Evolutionary conservation across 2,329 filamentous ascomycete species (phyloP), one percentile per base, ranked within the genome.

Genomic region (Colletotrichum cuscutae): DNA sequence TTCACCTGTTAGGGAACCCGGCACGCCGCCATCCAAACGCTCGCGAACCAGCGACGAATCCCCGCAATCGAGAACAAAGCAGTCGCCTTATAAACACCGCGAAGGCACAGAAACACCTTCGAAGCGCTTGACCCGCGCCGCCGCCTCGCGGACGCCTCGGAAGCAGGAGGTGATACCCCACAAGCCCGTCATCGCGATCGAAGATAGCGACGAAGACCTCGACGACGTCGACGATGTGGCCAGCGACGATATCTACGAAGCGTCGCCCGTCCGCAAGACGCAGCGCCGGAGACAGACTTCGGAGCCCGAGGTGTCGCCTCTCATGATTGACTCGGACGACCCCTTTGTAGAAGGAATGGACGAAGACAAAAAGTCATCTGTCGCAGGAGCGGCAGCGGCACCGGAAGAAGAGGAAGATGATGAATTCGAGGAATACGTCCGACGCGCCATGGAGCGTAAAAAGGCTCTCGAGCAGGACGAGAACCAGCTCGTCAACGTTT

Each of bases 381-480:
- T 8, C 15, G 42, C 42, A 46, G 37, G 28, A 30, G 28, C 28
- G 28, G 30, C 6, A 49, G 37, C 42, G 19, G 59, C 30, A 8
- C 57, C 35, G 49, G 74, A 76, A n/a, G 75, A 76, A 1, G 77
- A 78, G 32, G 82, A 79, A 5, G 81, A 86, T 22, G 83, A 87
- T 57, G 84, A 86, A 9, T 85, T 86, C 22, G 82, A 80, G 49
- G 82, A 84, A 62, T 89, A 87, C 74, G 80, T 88, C 32, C 80
- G 80, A 73, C 82, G 80, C 56, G 87, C 87, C 61, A 77, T 82
- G 75, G 81, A 82, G 73, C 77, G 82, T 11, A 65, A 72, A n/a
- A 49, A 66, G 35, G 60, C 42, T 22, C 24, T 32, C n/a, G 54
- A 68, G 64, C 52, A 71, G 37, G 46, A 73, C 19, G 65, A 52